These are phyloP conservation scores for Aquilaria yunnanensis DNA, from an alignment of 345 rosid genomes.

Conservation along the genomic window DNA sequence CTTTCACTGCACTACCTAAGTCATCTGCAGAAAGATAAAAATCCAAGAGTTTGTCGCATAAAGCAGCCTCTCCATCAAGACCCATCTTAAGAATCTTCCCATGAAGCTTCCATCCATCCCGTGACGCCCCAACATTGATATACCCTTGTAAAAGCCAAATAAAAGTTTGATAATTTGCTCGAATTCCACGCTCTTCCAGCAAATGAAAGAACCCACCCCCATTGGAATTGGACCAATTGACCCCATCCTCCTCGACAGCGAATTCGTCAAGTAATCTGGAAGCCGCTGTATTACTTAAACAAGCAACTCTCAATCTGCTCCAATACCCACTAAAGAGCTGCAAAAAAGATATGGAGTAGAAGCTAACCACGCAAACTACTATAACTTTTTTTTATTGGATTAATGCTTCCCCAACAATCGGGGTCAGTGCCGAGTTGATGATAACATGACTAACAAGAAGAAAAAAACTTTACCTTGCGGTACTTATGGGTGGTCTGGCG, in stretches of 20 bases:
- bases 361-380: neutral
- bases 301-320: conserved; percentile 17
- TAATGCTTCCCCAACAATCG: neutral
- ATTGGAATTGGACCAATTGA: conserved; percentile 16
- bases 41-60: conserved; percentile 45
- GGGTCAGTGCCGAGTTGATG: neutral
- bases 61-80: conserved; percentile 28
- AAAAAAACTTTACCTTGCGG: conserved; percentile 19
- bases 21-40: conserved; percentile 36
- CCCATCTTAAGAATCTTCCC: conserved; percentile 54
- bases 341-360: conserved; percentile 2
- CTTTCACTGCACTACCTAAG: conserved; percentile 33
- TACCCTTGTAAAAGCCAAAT: conserved; percentile 46
- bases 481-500: conserved; percentile 14
- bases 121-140: conserved; percentile 34
- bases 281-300: conserved; percentile 21
- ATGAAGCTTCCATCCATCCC: conserved; percentile 51
- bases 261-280: conserved; percentile 26
- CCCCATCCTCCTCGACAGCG: conserved; percentile 19
- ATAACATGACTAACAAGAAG: neutral
- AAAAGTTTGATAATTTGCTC: conserved; percentile 48
- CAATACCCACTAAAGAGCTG: conserved; percentile 30
- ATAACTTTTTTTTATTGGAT: conserved; percentile 1
- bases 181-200: conserved; percentile 38
- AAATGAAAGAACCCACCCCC: conserved; percentile 21